Evolutionary conservation across 306 rosid species (phyloP).

Genomic region (Arachis stenosperma): DNA sequence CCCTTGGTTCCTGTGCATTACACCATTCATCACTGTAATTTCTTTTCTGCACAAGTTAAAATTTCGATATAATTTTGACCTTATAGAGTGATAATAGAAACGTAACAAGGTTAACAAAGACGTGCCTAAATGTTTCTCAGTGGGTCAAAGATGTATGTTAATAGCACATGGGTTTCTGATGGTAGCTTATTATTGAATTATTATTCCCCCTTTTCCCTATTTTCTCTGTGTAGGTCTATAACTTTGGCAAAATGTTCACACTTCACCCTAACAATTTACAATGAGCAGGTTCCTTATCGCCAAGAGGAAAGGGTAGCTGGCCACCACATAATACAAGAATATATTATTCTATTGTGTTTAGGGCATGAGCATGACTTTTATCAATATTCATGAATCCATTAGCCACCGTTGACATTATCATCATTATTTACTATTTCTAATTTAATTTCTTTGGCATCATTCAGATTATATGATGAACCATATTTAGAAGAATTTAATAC

Average conservation of each 20-base stretch:
- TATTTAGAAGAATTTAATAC: conserved; percentile 5
- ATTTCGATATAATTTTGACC: too few species aligned
- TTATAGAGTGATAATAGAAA: not conserved
- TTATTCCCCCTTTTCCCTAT: not conserved
- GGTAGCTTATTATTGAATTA: not conserved
- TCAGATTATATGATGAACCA: conserved; percentile 12
- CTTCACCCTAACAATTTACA: not conserved
- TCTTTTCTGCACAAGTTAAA: too few species aligned
- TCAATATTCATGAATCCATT: conserved; percentile 11
- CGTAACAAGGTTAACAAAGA: not conserved
- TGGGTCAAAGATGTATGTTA: not conserved
- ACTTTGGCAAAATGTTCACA: not conserved
- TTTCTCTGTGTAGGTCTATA: too few species aligned
- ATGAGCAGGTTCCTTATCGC: not conserved
- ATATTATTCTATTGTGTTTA: not conserved
- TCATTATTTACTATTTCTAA: conserved; percentile 15
- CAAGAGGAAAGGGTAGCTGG: not conserved
- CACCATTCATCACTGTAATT: conserved; percentile 19
- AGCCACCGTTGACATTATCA: not conserved
- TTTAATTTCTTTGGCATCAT: not conserved
- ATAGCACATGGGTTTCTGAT: conserved; percentile 22
- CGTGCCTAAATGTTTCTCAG: not conserved
- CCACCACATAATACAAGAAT: not conserved
- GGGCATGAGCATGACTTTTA: not conserved
- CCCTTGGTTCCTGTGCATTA: conserved; percentile 1